Evolutionary conservation across 2,329 filamentous ascomycete species (phyloP).

Genomic region (Amesomyces nigricolor): DNA sequence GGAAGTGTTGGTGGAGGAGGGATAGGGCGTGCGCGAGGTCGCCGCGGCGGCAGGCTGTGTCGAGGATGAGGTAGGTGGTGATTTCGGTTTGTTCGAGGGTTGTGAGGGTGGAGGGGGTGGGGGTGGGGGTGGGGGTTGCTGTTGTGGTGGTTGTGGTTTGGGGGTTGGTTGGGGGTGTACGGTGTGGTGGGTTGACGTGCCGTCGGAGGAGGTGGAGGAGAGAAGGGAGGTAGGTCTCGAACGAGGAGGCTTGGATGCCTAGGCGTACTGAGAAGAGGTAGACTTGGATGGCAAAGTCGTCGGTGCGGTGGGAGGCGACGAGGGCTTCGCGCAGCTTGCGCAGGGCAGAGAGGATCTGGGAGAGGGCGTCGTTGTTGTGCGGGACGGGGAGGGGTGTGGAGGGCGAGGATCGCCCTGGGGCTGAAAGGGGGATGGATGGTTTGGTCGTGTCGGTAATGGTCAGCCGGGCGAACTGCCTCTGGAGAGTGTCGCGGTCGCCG

Average conservation of each 20-base stretch:
- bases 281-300: constrained; percentile 78
- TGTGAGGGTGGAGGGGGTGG: constrained; percentile 56
- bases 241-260: constrained; percentile 72
- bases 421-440: constrained; percentile 4
- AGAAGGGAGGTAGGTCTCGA: constrained; percentile 85
- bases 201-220: constrained; percentile 68
- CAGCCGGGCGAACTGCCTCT: constrained; percentile 67
- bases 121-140: constrained; percentile 50
- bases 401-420: constrained; percentile 16
- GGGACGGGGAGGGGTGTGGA: constrained; percentile 16
- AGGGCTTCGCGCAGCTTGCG: constrained; percentile 90
- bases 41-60: constrained; percentile 77
- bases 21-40: constrained; percentile 65
- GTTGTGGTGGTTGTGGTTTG: background rate
- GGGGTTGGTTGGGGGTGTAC: background rate
- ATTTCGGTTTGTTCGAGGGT: constrained; percentile 72
- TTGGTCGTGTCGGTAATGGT: constrained; percentile 26
- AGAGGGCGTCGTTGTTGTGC: constrained; percentile 43
- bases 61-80: constrained; percentile 73
- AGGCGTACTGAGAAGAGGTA: constrained; percentile 90
- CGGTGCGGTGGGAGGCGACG: constrained; percentile 66
- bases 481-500: constrained; percentile 65
- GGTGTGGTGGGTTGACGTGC: background rate
- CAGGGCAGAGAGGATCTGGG: constrained; percentile 73
- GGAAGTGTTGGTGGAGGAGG: constrained; percentile 40